These are phyloP conservation scores for Coniella vitis DNA, from an alignment of 2,329 filamentous ascomycete species.

Conservation along the genomic window DNA sequence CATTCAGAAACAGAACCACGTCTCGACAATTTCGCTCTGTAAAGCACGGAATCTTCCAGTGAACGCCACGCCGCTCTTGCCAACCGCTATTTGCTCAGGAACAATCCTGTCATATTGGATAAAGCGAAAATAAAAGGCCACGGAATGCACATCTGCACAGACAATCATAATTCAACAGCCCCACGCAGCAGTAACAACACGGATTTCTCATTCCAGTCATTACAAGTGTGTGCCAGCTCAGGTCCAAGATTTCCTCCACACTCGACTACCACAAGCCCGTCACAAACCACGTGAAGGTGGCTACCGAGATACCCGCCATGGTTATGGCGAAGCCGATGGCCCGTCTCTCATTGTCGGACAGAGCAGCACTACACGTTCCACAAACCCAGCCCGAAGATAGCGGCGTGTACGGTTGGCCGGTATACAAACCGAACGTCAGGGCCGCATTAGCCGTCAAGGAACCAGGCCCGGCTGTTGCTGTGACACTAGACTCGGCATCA, in stretches of 20 bases:
- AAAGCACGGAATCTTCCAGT: not conserved
- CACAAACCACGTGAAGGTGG: conserved; percentile 60
- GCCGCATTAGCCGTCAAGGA: conserved; percentile 44
- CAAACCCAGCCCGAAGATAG: conserved; percentile 46
- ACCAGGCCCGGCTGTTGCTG: conserved; percentile 45
- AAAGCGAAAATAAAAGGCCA: conserved; percentile 6
- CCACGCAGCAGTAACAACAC: conserved; percentile 5
- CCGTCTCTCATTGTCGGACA: conserved; percentile 38
- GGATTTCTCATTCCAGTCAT: not conserved
- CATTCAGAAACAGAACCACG: not conserved
- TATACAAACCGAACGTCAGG: conserved; percentile 55
- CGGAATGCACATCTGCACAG: conserved; percentile 8
- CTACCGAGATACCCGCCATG: conserved; percentile 49
- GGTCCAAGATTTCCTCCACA: not conserved
- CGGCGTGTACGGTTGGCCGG: conserved; percentile 42
- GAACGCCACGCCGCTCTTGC: conserved; percentile 12
- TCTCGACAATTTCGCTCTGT: conserved; percentile 1
- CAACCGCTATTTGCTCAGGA: not conserved
- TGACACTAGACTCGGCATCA: conserved; percentile 48
- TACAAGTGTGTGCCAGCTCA: not conserved
- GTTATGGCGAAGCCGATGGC: conserved; percentile 44
- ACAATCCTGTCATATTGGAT: not conserved
- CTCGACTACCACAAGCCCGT: conserved; percentile 33
- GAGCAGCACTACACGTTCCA: conserved; percentile 49
- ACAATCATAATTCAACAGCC: conserved; percentile 8